Base-by-base conservation (phyloP, 768 basidiomycete genomes). In the Gautieria morchelliformis region DNA sequence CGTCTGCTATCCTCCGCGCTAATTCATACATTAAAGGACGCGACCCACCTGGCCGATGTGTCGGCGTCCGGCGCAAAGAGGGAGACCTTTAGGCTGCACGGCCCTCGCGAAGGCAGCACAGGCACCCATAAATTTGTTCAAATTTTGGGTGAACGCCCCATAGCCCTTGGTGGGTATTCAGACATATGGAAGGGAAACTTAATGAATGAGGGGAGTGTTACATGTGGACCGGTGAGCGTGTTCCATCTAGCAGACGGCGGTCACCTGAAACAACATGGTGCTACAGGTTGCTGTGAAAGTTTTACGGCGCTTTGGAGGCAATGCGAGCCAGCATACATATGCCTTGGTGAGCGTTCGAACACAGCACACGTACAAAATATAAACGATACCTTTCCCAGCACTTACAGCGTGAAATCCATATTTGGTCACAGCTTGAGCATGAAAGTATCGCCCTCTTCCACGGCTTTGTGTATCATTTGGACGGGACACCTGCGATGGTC, bases 211-310 rank as follows among this genome's bases (percentile, higher is more conserved):
- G n/a, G n/a, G n/a, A n/a, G n/a, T n/a, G n/a, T n/a, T n/a, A n/a
- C n/a, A n/a, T n/a, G n/a, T n/a, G n/a, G n/a, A n/a, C n/a, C n/a
- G n/a, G n/a, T n/a, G n/a, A n/a, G n/a, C n/a, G n/a, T n/a, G n/a
- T n/a, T n/a, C n/a, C n/a, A n/a, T n/a, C n/a, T n/a, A n/a, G n/a
- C n/a, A 20, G 22, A 8, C 33, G 33, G 33, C n/a, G n/a, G n/a
- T n/a, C n/a, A n/a, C n/a, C n/a, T n/a, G n/a, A n/a, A n/a, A 45
- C 9, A 24, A 22, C 20, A 19, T 55, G 20, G 11, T 17, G 17
- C 24, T 20, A 4, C 44, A 55, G 53, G 53, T 55, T 10, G 53
- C 53, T 14, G 22, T 55, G 1, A 55, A 55, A 45, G 30, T n/a
- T n/a, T n/a, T n/a, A n/a, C n/a, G n/a, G n/a, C n/a, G n/a, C n/a